Percentiles rank a stretch among this genome's conserved stretches.
These are phyloP conservation scores for Orbilia blumenaviensis DNA, from an alignment of 2,329 filamentous ascomycete genomes.

Conservation along the genomic window DNA sequence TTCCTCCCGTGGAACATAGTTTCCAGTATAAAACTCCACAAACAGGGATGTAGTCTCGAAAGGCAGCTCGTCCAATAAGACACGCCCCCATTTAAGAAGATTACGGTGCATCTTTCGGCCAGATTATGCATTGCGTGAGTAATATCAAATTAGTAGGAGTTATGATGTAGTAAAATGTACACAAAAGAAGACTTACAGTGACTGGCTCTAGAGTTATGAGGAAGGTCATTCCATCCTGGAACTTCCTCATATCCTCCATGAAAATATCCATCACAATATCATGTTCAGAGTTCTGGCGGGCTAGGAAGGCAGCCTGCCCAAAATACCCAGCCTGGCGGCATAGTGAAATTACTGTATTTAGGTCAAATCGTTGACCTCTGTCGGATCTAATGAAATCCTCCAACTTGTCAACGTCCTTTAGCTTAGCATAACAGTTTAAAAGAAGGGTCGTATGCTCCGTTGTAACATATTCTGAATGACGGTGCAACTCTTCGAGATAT, in stretches of 20 bases:
- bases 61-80: constrained; percentile 86
- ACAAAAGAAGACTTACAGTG: constrained; percentile 66
- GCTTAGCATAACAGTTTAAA: constrained; percentile 95
- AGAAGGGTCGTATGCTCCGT: constrained; percentile 94
- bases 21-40: constrained; percentile 91
- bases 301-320: constrained; percentile 94
- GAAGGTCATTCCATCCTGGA: constrained; percentile 86
- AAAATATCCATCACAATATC: constrained; percentile 94
- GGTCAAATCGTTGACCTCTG: constrained; percentile 91
- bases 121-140: background rate
- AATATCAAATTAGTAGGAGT: background rate
- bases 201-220: constrained; percentile 87
- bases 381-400: constrained; percentile 91
- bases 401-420: constrained; percentile 95
- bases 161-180: background rate
- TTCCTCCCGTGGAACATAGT: constrained; percentile 66
- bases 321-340: constrained; percentile 96
- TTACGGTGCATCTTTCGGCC: constrained; percentile 65
- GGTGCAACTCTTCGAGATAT: constrained; percentile 94
- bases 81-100: constrained; percentile 92
- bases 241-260: constrained; percentile 93
- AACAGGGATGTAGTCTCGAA: constrained; percentile 84
- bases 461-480: constrained; percentile 85
- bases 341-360: constrained; percentile 97
- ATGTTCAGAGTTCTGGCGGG: constrained; percentile 91